A percentile compares a stretch with the other conserved stretches of the same genome.
Evolutionary conservation across 331 rosid genomes (phyloP).

Genomic region (Malus hybrid): DNA sequence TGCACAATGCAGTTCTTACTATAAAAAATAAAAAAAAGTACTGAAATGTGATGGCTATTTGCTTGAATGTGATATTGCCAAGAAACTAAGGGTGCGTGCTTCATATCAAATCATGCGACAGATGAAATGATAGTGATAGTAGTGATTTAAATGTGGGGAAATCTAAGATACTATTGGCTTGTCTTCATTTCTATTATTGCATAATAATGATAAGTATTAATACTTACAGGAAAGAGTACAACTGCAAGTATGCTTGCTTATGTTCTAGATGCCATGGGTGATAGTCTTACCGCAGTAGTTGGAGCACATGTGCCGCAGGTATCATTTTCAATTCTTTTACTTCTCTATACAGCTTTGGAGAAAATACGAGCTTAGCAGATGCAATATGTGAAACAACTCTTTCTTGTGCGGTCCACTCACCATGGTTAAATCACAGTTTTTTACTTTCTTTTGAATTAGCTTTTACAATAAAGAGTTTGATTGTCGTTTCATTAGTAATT

Average conservation of each 20-base stretch:
- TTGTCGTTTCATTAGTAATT: neutral
- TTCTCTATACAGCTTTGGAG: neutral
- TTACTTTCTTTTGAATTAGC: neutral
- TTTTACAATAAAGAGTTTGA: neutral
- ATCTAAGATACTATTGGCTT: neutral
- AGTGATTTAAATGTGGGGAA: neutral
- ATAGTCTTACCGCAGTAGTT: constrained; percentile 22
- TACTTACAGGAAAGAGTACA: constrained; percentile 29
- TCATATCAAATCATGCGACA: neutral
- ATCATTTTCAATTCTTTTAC: neutral
- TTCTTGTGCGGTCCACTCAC: neutral
- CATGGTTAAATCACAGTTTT: neutral
- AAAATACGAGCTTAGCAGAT: neutral
- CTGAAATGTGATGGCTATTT: neutral
- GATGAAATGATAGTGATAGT: neutral
- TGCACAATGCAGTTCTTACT: neutral
- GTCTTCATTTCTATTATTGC: neutral
- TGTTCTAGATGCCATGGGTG: constrained; percentile 19
- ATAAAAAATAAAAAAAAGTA: too few relatives aligned
- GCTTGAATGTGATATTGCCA: neutral
- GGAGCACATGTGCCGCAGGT: constrained; percentile 34
- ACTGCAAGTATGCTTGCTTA: constrained; percentile 32
- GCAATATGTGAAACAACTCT: neutral
- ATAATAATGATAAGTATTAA: neutral
- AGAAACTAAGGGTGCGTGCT: neutral